Base-by-base conservation (phyloP, 148 eudicot species). In the Persicaria maculosa region DNA sequence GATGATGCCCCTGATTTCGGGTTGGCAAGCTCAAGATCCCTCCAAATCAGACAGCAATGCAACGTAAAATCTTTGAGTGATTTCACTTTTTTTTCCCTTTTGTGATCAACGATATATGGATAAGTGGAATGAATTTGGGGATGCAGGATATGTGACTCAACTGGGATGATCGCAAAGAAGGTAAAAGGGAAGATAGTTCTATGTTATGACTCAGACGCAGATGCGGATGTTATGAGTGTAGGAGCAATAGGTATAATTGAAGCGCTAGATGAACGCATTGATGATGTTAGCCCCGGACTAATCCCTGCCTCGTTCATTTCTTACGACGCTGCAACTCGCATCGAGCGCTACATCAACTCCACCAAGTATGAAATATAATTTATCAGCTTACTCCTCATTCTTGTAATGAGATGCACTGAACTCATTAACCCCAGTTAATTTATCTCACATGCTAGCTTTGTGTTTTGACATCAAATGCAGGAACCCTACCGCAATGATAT, bases 171-270 rank as follows among this genome's bases (percentile, higher is more conserved):
- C 46, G 72, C 19, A 71, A 76, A 44, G 1, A 85, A 82, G 74
- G 89, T 86, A 67, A 83, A 79, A 75, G 93, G 90, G 11, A 86
- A 80, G 73, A 86, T 93, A 47, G 84, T 93, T 71, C 78, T 82
- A 20, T 93, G 96, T 75, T 40, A 71, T 8, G 40, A 75, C 1
- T 31, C 53, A 61, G 7, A 76, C 48, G 76, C 61, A 2, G 78
- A 83, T 36, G 96, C 10, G 16, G 77, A 67, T 4, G 50, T 93
- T 15, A 52, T 55, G 9, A 44, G 31, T 2, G 47, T 77, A 43
- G 75, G 81, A 2, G 93, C 90, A 6, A 75, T 77, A 0, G 98
- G 92, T 50, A 67, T 81, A 2, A 86, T 93, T 72, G 72, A 84
- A 46, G 74, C 87, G 16, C n/a, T 62, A 3, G 87, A 85, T 54